These are phyloP conservation scores for Lophiostoma macrostomum DNA, from an alignment of 495 filamentous ascomycete genomes.

Conservation along the genomic window DNA sequence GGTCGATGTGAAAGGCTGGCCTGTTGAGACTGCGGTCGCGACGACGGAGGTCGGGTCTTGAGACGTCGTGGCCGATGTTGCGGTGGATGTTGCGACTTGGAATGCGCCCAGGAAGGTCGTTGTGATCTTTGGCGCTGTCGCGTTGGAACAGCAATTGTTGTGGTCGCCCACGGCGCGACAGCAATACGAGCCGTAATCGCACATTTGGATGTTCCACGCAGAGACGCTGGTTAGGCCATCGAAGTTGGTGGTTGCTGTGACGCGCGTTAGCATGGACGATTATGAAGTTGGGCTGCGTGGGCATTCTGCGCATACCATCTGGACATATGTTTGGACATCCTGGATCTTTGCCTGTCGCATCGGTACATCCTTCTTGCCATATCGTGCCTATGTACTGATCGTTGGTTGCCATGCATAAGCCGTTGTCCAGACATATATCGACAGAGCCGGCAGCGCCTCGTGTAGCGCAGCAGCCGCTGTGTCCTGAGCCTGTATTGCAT, in stretches of 20 bases:
- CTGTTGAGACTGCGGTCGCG: slow-evolving; percentile 1
- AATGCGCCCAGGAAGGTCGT: slow-evolving; percentile 14
- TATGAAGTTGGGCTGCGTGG: background rate
- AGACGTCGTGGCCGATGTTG: too few species aligned
- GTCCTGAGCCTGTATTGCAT: slow-evolving; percentile 9
- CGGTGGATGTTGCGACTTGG: slow-evolving; percentile 15
- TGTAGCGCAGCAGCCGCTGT: slow-evolving; percentile 25
- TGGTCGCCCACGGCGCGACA: slow-evolving; percentile 18
- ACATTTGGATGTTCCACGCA: slow-evolving; percentile 24
- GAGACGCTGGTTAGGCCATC: slow-evolving; percentile 1
- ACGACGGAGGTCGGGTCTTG: background rate
- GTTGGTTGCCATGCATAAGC: slow-evolving; percentile 24
- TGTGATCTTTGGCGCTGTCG: slow-evolving; percentile 9
- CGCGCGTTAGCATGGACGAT: background rate
- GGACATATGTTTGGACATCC: slow-evolving; percentile 27
- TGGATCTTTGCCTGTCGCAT: slow-evolving; percentile 10
- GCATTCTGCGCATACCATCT: slow-evolving; percentile 4
- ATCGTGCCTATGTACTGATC: slow-evolving; percentile 19
- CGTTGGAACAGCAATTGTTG: slow-evolving; percentile 20
- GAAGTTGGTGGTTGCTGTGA: slow-evolving; percentile 8
- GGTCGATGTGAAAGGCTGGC: background rate
- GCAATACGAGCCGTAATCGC: slow-evolving; percentile 25
- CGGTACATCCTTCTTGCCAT: slow-evolving; percentile 27
- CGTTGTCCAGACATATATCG: slow-evolving; percentile 24
- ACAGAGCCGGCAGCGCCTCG: slow-evolving; percentile 4